phyloP scores from a whole-genome alignment of 768 basidiomycete genomes.

The Mycena metata region DNA sequence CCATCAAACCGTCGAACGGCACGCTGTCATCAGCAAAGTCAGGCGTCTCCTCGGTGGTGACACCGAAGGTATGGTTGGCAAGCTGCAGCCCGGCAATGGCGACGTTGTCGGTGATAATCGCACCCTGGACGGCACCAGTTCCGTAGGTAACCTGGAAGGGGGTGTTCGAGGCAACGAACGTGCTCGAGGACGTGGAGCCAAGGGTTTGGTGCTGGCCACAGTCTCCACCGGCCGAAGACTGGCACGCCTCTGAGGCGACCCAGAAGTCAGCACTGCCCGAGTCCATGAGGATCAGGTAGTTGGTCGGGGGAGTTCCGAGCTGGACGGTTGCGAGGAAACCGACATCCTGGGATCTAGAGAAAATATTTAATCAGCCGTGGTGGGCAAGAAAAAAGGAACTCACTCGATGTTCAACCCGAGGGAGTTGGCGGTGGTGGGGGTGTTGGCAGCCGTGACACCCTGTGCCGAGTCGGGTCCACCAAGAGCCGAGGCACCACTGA shows the following conservation, averaged over 20 bases:
- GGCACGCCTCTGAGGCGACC: conserved; percentile 71
- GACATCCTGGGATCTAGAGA: conserved; percentile 57
- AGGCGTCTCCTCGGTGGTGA: conserved; percentile 67
- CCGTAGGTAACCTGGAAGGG: conserved; percentile 78
- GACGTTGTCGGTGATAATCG: conserved; percentile 73
- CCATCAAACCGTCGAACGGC: conserved; percentile 83
- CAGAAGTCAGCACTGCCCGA: conserved; percentile 79
- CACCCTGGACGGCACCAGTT: conserved; percentile 75
- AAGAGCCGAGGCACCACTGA: neutral
- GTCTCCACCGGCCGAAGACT: conserved; percentile 56
- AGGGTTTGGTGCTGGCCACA: conserved; percentile 76
- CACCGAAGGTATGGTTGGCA: conserved; percentile 78
- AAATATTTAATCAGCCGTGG: neutral
- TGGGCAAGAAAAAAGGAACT: conserved; percentile 39
- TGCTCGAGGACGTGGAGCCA: conserved; percentile 69
- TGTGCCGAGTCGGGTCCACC: conserved; percentile 37
- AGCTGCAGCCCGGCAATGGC: conserved; percentile 73
- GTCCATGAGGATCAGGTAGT: conserved; percentile 75
- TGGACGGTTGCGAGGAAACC: conserved; percentile 70
- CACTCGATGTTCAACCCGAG: conserved; percentile 81
- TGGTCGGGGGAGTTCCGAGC: conserved; percentile 73
- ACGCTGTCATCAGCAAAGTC: conserved; percentile 68
- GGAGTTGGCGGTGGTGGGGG: conserved; percentile 61
- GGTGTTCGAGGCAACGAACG: conserved; percentile 67
- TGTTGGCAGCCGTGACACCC: conserved; percentile 56